These are phyloP conservation scores for Porcisia hertigi DNA, from an alignment of 208 protist genomes.

Conservation along the genomic window DNA sequence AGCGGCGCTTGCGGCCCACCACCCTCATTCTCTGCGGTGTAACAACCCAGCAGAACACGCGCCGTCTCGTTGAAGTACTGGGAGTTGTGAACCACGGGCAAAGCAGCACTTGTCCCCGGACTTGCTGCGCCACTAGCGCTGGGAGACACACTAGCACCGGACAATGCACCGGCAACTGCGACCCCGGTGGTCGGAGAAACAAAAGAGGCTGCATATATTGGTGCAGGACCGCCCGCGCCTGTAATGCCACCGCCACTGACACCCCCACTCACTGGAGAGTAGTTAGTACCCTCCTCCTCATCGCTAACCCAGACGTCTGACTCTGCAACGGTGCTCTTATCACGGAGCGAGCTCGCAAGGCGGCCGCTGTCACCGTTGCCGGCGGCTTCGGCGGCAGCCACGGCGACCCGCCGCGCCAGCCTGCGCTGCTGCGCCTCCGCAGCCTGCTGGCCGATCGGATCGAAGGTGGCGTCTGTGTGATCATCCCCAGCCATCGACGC, in stretches of 20 bases:
- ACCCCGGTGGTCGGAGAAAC: not conserved
- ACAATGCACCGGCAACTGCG: not conserved
- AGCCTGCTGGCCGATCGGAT: slow-evolving; percentile 67
- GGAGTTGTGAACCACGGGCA: slow-evolving; percentile 2
- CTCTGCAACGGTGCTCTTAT: slow-evolving; percentile 5
- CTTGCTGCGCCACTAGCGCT: not conserved
- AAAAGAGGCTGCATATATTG: not conserved
- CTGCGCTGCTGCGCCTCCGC: slow-evolving; percentile 46
- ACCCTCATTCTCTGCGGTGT: slow-evolving; percentile 18
- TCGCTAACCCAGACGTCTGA: slow-evolving; percentile 27
- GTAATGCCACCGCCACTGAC: not conserved
- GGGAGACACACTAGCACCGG: not conserved
- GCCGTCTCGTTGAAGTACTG: slow-evolving; percentile 45
- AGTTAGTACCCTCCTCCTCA: slow-evolving; percentile 16
- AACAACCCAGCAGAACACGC: slow-evolving; percentile 38
- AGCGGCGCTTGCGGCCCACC: not conserved
- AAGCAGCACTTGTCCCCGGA: not conserved
- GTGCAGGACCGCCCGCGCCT: not conserved
- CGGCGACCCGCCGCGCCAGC: slow-evolving; percentile 30
- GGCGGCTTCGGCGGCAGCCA: slow-evolving; percentile 26
- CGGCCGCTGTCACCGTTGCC: not conserved
- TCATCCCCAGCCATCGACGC: not conserved
- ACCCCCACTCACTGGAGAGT: not conserved
- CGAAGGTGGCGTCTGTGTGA: slow-evolving; percentile 32
- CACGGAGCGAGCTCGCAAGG: not conserved